These are phyloP conservation scores for Nephelium lappaceum DNA, from an alignment of 345 rosid genomes.

Conservation along the genomic window DNA sequence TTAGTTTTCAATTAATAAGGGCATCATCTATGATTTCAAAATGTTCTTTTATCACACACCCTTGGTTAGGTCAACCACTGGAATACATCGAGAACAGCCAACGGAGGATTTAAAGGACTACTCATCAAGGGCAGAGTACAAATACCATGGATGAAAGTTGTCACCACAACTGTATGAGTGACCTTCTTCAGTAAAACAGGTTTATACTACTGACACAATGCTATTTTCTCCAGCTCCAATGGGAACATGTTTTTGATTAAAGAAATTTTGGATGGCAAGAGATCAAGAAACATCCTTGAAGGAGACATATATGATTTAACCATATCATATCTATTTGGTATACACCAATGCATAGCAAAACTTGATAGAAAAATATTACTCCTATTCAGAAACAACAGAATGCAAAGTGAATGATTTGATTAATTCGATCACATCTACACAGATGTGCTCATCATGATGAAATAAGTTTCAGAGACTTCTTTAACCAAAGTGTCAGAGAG, in stretches of 20 bases:
- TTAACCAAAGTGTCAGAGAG: neutral
- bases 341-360: neutral
- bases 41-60: neutral
- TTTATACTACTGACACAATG: neutral
- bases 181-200: neutral
- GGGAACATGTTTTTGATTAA: neutral
- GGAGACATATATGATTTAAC: conserved; percentile 8
- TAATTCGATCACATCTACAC: neutral
- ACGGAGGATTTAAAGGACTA: too few species aligned
- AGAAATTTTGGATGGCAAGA: neutral
- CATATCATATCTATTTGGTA: neutral
- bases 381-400: neutral
- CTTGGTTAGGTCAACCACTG: neutral
- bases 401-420: neutral
- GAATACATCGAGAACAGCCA: neutral
- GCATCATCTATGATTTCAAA: neutral
- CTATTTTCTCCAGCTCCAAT: neutral
- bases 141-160: neutral
- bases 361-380: neutral
- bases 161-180: neutral
- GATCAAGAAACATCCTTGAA: conserved; percentile 7
- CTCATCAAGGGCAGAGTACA: too few species aligned
- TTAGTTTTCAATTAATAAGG: conserved; percentile 9
- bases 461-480: neutral
- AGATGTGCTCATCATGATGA: too few species aligned